A percentile compares a stretch with the other conserved stretches of the same genome.
Evolutionary conservation across 345 rosid species (phyloP).

Genomic region (Corchorus capsularis): DNA sequence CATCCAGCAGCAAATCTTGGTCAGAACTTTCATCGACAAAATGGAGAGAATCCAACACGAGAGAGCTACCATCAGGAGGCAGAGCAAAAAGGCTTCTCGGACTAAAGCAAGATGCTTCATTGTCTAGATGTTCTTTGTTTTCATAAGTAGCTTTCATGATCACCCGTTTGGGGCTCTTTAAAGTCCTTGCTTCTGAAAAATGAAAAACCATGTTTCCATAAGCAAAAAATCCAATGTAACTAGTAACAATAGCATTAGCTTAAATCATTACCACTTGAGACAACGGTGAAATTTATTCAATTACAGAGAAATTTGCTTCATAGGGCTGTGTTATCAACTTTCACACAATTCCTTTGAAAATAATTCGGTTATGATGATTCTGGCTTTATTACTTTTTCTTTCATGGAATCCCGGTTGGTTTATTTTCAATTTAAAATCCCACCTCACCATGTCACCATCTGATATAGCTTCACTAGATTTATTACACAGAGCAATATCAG

Average conservation of each 20-base stretch:
- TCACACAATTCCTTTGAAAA: background rate
- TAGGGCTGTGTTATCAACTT: background rate
- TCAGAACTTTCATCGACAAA: slow-evolving; percentile 62
- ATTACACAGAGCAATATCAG: background rate
- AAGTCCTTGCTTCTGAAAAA: slow-evolving; percentile 57
- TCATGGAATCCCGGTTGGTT: background rate
- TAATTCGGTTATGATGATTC: background rate
- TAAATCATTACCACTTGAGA: background rate
- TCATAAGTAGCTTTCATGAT: slow-evolving; percentile 50
- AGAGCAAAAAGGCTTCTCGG: slow-evolving; percentile 71
- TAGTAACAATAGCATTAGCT: background rate
- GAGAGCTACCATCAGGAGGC: slow-evolving; percentile 66
- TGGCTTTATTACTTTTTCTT: background rate
- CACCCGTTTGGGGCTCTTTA: slow-evolving; percentile 73
- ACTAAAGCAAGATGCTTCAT: slow-evolving; percentile 67
- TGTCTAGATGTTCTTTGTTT: slow-evolving; percentile 60
- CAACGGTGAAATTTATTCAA: background rate
- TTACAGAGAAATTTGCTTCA: slow-evolving; percentile 1
- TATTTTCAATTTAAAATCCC: background rate
- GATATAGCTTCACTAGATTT: slow-evolving; percentile 19
- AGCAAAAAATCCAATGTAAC: slow-evolving; percentile 7
- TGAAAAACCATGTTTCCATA: background rate
- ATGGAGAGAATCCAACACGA: slow-evolving; percentile 55
- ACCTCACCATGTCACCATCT: background rate
- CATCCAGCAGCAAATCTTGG: slow-evolving; percentile 80